phyloP scores from a whole-genome alignment of 2,329 filamentous ascomycete genomes.

The Zelopaecilomyces penicillatus region DNA sequence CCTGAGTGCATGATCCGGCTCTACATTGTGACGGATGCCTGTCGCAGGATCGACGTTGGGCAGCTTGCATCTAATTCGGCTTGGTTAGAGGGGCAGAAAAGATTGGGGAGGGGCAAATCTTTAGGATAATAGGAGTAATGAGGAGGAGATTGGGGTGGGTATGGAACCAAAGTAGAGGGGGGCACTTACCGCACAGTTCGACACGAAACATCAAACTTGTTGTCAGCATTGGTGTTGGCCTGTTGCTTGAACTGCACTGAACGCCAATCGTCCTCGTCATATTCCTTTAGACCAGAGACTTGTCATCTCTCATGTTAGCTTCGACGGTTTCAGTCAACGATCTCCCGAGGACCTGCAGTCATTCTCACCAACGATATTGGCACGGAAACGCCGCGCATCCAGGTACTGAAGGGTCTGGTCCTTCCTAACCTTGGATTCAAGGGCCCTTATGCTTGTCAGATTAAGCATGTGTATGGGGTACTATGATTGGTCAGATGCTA shows the following conservation, averaged over 20 bases:
- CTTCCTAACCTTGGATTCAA: conserved; percentile 48
- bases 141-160: not conserved
- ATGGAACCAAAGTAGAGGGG: not conserved
- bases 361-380: conserved; percentile 58
- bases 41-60: conserved; percentile 60
- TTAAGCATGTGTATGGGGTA: conserved; percentile 65
- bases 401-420: conserved; percentile 41
- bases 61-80: conserved; percentile 48
- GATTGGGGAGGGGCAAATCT: not conserved
- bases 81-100: not conserved
- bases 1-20: conserved; percentile 52
- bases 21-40: conserved; percentile 44
- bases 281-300: conserved; percentile 56
- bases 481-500: conserved; percentile 24
- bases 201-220: conserved; percentile 48
- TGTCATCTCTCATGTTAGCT: conserved; percentile 1
- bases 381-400: conserved; percentile 56
- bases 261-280: conserved; percentile 65
- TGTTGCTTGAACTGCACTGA: conserved; percentile 42
- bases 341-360: not conserved
- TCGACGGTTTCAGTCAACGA: not conserved
- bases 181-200: conserved; percentile 51
- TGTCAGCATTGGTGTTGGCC: conserved; percentile 16
- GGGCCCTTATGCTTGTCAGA: conserved; percentile 52
- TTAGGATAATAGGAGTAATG: not conserved